phyloP scores from a whole-genome alignment of 2,329 filamentous ascomycete genomes.

The Coniella vitis region DNA sequence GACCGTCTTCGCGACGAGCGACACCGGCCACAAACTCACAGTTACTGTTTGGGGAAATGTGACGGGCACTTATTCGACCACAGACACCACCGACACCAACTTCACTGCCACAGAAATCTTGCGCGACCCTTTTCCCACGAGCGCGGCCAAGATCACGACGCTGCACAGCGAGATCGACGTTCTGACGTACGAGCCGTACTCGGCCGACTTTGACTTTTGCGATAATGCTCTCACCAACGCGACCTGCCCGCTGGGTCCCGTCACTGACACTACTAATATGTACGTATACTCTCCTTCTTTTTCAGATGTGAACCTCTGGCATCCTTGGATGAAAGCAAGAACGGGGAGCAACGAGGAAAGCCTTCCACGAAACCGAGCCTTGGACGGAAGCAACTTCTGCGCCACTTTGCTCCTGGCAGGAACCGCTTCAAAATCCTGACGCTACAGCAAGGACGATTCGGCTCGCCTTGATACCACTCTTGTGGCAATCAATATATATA shows the following conservation, averaged over 20 bases:
- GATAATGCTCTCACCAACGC: slow-evolving; percentile 48
- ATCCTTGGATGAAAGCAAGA: no score
- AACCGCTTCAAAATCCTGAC: no score
- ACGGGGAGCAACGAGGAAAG: no score
- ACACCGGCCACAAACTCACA: slow-evolving; percentile 57
- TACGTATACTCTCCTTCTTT: slow-evolving; percentile 24
- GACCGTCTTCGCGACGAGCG: slow-evolving; percentile 61
- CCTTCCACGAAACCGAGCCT: no score
- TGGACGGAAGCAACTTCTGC: no score
- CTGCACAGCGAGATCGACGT: slow-evolving; percentile 66
- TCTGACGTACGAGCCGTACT: slow-evolving; percentile 68
- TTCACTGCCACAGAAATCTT: slow-evolving; percentile 70
- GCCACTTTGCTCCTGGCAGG: no score
- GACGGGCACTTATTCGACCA: slow-evolving; percentile 60
- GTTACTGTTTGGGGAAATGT: slow-evolving; percentile 90
- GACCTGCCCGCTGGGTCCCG: slow-evolving; percentile 68
- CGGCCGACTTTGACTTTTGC: slow-evolving; percentile 58
- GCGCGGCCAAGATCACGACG: slow-evolving; percentile 57
- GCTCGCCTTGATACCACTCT: no score
- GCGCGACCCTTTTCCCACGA: slow-evolving; percentile 44
- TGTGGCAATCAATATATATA: no score
- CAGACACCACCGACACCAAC: slow-evolving; percentile 55
- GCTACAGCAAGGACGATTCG: no score
- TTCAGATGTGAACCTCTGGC: neutral
- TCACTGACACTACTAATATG: slow-evolving; percentile 47